Evolutionary conservation across 805 yeast genomes (phyloP).

Genomic region (Brettanomyces custersianus): DNA sequence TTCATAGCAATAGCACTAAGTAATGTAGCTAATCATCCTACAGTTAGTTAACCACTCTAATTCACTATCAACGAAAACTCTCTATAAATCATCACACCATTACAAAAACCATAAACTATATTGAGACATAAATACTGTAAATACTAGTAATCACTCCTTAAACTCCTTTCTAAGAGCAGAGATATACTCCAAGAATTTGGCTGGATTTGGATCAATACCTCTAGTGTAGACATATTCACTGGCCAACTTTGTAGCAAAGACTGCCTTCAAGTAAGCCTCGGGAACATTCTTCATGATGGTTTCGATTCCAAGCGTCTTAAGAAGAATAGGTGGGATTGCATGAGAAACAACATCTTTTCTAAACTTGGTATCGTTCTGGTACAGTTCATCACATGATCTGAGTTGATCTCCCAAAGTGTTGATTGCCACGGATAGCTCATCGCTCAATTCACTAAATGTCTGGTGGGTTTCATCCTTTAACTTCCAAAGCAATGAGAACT

Average conservation of each 20-base stretch:
- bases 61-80: no score
- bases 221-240: slow-evolving; percentile 76
- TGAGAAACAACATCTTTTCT: slow-evolving; percentile 68
- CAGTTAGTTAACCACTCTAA: no score
- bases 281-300: slow-evolving; percentile 73
- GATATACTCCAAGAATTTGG: slow-evolving; percentile 62
- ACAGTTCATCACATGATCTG: slow-evolving; percentile 68
- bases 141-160: no score
- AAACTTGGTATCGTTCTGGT: slow-evolving; percentile 72
- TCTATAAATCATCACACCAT: no score
- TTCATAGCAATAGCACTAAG: background rate
- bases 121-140: no score
- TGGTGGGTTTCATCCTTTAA: slow-evolving; percentile 56
- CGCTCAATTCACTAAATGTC: slow-evolving; percentile 60
- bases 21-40: no score
- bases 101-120: no score
- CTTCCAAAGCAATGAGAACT: slow-evolving; percentile 82
- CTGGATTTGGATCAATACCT: slow-evolving; percentile 77
- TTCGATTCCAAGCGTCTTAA: slow-evolving; percentile 57
- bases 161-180: slow-evolving; percentile 43
- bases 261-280: slow-evolving; percentile 75
- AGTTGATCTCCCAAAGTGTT: slow-evolving; percentile 66
- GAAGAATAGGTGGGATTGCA: slow-evolving; percentile 70
- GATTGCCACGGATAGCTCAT: slow-evolving; percentile 61
- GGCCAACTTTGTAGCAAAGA: slow-evolving; percentile 80